Percentiles rank a stretch among this genome's conserved stretches.
phyloP scores from a whole-genome alignment of 179 eudicot species.

The Gypsophila paniculata region DNA sequence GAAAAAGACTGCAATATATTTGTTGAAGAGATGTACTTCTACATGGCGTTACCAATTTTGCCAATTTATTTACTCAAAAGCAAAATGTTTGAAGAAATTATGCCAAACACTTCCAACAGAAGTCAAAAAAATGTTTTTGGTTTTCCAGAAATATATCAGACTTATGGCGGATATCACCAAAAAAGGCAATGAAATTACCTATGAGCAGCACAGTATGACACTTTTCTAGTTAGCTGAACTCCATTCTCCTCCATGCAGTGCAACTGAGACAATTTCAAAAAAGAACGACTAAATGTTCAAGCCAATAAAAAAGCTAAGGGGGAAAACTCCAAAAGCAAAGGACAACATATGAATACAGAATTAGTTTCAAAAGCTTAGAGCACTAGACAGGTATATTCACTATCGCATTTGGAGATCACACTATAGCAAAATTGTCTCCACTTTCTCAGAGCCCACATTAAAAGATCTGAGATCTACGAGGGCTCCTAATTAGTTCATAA shows the following conservation, averaged over 20 bases:
- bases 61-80: too few species aligned
- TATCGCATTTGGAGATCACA: neutral
- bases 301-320: neutral
- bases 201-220: constrained; percentile 71
- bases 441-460: neutral
- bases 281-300: neutral
- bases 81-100: too few species aligned
- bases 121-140: neutral
- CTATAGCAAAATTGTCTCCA: neutral
- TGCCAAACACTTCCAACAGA: neutral
- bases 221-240: constrained; percentile 48
- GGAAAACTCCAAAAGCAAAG: constrained; percentile 7
- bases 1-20: neutral
- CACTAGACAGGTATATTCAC: too few species aligned
- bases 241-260: constrained; percentile 75
- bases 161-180: neutral
- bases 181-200: constrained; percentile 36
- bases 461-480: neutral
- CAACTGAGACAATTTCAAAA: constrained; percentile 42
- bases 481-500: neutral
- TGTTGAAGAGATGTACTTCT: neutral
- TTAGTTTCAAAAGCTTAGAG: neutral
- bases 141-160: neutral
- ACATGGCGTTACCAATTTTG: neutral
- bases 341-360: constrained; percentile 1